Percentiles rank a stretch among this genome's conserved stretches.
phyloP scores from a whole-genome alignment of 352 stramenopile species.

The Phytophthora macrochlamydospora region DNA sequence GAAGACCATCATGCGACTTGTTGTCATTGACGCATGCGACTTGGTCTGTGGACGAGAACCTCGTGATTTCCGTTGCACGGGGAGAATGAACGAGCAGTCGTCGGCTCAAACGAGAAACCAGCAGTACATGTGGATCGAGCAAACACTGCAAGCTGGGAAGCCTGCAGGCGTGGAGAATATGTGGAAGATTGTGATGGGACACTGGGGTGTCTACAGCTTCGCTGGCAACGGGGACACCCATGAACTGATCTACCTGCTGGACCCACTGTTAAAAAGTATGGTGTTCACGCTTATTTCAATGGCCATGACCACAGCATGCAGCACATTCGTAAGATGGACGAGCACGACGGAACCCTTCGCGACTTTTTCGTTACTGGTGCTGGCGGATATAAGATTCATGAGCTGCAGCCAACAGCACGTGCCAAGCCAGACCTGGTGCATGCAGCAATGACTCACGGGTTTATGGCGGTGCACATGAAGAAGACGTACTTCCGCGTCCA shows the following conservation, averaged over 20 bases:
- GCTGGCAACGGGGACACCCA: constrained; percentile 81
- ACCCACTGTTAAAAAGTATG: constrained; percentile 83
- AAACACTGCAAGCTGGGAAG: constrained; percentile 60
- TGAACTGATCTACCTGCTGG: constrained; percentile 73
- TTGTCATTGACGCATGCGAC: constrained; percentile 83
- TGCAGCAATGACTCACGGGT: constrained; percentile 83
- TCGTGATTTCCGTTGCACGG: constrained; percentile 77
- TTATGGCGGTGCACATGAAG: constrained; percentile 84
- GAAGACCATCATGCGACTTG: constrained; percentile 80
- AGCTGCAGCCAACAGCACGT: constrained; percentile 68
- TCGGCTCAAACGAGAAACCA: constrained; percentile 54
- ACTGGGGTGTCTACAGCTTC: constrained; percentile 88
- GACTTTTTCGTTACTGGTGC: constrained; percentile 87
- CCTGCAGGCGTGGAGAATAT: constrained; percentile 72
- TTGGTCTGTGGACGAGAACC: constrained; percentile 84
- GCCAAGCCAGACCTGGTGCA: constrained; percentile 76
- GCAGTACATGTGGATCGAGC: constrained; percentile 85
- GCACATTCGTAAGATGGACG: constrained; percentile 66
- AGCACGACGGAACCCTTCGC: constrained; percentile 38
- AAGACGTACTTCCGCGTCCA: constrained; percentile 73
- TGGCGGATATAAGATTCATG: constrained; percentile 74
- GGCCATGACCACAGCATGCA: constrained; percentile 88
- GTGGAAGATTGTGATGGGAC: constrained; percentile 86
- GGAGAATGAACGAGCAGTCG: constrained; percentile 80
- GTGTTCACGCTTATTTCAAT: constrained; percentile 88